Base-by-base conservation (phyloP, 768 basidiomycete species). In the Postia placenta region DNA sequence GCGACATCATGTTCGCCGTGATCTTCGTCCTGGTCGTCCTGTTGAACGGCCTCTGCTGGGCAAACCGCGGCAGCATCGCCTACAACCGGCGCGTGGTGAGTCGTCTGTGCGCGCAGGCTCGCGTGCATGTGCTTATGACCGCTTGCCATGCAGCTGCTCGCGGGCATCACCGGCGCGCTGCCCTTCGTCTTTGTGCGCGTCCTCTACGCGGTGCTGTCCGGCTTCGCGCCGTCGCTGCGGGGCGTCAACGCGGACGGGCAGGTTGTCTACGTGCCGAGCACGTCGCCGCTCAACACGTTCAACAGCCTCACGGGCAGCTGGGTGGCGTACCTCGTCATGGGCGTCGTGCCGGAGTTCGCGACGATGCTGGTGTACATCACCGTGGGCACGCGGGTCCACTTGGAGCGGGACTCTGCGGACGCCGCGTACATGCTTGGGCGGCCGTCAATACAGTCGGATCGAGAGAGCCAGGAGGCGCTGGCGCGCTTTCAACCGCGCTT, bases 111-210 rank as follows among this genome's bases (percentile, higher is more conserved):
- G n/a, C n/a, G n/a, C n/a, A n/a, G n/a, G 14, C 5, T 17, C 36
- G 22, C 19, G n/a, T 19, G 19, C 20, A 41, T 42, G 12, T 27
- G 2, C 20, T 30, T 19, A 25, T 4, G n/a, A n/a, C n/a, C n/a
- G 19, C 26, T n/a, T 7, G 9, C 11, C 38, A 20, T 49, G 41
- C 47, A 86, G 85, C 69, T 87, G 12, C 72, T 87, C 35, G 54
- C 58, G 24, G 82, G 80, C 23, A 64, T 84, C 39, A 68, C 78
- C 19, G 23, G 66, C 41, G 80, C 79, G 7, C 66, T 86, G 12
- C 82, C 82, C 4, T 78, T 84, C 64, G 68, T 87, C 26, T 77
- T 74, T 15, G 74, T 78, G 27, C 73, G 75, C 47, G 71, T 75
- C 49, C 67, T 71, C n/a, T 86, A 85, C 57, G 70, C 74, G 38